Conservation (phyloP, 1,284 basidiomycete species). For the Austropuccinia psidii region DNA sequence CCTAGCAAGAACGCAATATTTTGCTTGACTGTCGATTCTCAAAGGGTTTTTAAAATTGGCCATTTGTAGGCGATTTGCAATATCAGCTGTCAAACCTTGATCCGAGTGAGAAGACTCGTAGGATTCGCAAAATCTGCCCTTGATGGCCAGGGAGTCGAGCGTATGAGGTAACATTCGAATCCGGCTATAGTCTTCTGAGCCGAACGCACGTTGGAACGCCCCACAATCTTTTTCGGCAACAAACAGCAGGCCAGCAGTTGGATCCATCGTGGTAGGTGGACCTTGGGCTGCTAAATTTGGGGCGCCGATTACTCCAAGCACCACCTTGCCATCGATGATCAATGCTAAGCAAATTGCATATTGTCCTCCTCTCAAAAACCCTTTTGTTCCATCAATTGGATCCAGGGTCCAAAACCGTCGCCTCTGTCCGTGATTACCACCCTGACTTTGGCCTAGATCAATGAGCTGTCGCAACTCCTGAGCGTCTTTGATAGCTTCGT, state of each 20-base stretch:
- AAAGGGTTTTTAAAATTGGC: conserved; percentile 61
- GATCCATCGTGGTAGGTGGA: conserved; percentile 59
- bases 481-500: background rate
- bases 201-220: conserved; percentile 58
- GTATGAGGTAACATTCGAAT: conserved; percentile 3
- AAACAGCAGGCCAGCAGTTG: conserved; percentile 72
- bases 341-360: conserved; percentile 94
- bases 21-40: conserved; percentile 97
- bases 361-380: conserved; percentile 91
- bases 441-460: background rate
- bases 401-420: conserved; percentile 79
- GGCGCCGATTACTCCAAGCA: conserved; percentile 88
- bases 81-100: conserved; percentile 62
- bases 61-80: conserved; percentile 64
- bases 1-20: conserved; percentile 79
- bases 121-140: conserved; percentile 74
- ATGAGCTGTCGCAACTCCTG: conserved; percentile 12
- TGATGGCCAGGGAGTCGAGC: conserved; percentile 39
- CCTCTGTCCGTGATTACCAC: background rate
- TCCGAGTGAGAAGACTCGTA: conserved; percentile 89
- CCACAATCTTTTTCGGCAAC: conserved; percentile 74
- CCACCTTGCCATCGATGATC: conserved; percentile 71
- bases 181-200: conserved; percentile 38
- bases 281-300: conserved; percentile 63
- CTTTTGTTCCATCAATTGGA: conserved; percentile 87